Percentiles rank a stretch among this genome's conserved stretches.
phyloP scores from a whole-genome alignment of 805 yeast species.

The Candida easanensis region DNA sequence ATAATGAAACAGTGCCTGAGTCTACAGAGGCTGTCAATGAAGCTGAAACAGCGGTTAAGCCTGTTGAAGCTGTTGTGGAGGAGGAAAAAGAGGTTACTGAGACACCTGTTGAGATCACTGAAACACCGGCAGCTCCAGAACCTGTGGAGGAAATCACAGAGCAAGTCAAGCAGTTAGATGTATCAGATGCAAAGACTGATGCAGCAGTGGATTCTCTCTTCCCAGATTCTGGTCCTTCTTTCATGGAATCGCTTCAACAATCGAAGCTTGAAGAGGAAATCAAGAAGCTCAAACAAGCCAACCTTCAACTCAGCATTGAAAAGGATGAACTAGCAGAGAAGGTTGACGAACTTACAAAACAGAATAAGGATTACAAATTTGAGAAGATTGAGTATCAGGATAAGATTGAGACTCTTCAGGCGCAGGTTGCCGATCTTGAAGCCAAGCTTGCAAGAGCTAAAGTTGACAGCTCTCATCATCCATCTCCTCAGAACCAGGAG shows the following conservation, averaged over 20 bases:
- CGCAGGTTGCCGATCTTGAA: slow-evolving; percentile 27
- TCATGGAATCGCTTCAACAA: slow-evolving; percentile 26
- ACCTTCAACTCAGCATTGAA: slow-evolving; percentile 20
- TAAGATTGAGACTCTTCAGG: slow-evolving; percentile 30
- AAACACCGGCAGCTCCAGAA: neutral
- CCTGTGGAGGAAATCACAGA: neutral
- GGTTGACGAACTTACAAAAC: slow-evolving; percentile 33
- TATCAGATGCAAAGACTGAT: slow-evolving; percentile 2
- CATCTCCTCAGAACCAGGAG: slow-evolving; percentile 4
- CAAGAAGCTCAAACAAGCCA: slow-evolving; percentile 32
- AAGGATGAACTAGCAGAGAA: slow-evolving; percentile 28
- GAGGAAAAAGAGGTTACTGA: neutral
- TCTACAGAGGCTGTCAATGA: no score
- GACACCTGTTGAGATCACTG: slow-evolving; percentile 3
- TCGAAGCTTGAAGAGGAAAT: slow-evolving; percentile 20
- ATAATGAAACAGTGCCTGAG: no score
- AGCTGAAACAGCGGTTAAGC: neutral
- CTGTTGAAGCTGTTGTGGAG: neutral
- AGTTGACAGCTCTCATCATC: slow-evolving; percentile 24
- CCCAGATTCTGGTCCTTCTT: slow-evolving; percentile 23
- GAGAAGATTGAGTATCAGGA: slow-evolving; percentile 36
- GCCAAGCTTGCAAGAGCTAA: slow-evolving; percentile 21
- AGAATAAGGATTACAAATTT: slow-evolving; percentile 35
- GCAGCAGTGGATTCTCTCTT: slow-evolving; percentile 16
- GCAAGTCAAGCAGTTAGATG: neutral